Evolutionary conservation across 257 asterid species (phyloP).

Genomic region (Datura wrightii): DNA sequence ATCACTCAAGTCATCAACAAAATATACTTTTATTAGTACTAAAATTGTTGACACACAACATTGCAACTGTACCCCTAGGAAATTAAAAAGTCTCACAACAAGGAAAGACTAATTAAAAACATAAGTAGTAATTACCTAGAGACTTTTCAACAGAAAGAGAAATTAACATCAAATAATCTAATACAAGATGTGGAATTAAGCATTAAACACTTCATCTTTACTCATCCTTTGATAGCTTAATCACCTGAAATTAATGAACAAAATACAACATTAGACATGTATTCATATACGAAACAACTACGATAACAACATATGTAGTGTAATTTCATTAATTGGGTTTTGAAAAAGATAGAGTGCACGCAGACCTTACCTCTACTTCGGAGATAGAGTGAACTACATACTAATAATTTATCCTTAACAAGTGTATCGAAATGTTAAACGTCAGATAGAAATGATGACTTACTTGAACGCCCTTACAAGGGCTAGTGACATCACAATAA

Average conservation of each 20-base stretch:
- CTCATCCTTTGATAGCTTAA: background rate
- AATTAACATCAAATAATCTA: background rate
- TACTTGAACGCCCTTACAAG: background rate
- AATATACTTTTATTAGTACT: background rate
- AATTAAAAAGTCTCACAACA: background rate
- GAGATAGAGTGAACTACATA: no score
- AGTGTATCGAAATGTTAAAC: background rate
- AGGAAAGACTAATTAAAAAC: background rate
- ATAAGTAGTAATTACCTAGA: background rate
- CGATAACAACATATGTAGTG: no score
- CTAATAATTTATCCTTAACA: background rate
- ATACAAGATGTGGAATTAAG: background rate
- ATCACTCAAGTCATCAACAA: background rate
- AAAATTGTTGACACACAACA: background rate
- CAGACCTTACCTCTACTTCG: no score
- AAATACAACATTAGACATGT: background rate
- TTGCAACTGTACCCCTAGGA: background rate
- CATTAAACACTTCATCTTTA: background rate
- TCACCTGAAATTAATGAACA: background rate
- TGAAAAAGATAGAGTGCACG: no score
- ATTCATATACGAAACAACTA: background rate
- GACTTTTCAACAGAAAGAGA: background rate
- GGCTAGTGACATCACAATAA: conserved; percentile 17
- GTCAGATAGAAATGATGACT: background rate
- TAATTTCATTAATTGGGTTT: no score